phyloP scores from a whole-genome alignment of 225 moss, liverwort and hornwort genomes.

The Bryum argenteum region DNA sequence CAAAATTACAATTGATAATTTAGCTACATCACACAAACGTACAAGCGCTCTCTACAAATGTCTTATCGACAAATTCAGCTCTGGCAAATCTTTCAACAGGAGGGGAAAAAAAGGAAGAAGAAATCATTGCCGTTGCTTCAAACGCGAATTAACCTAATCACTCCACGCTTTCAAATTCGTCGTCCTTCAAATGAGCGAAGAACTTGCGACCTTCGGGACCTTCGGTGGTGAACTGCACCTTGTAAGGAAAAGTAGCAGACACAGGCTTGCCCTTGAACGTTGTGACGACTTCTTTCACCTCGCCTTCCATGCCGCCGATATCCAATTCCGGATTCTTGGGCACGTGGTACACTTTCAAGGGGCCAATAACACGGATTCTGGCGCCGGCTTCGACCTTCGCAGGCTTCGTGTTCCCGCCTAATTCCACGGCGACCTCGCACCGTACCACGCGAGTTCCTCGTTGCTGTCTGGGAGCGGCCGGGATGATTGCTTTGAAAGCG shows the following conservation, averaged over 20 bases:
- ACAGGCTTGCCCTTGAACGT: slow-evolving; percentile 76
- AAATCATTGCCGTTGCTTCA: slow-evolving; percentile 20
- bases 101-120: background rate
- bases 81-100: slow-evolving; percentile 27
- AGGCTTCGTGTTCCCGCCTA: slow-evolving; percentile 56
- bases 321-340: slow-evolving; percentile 76
- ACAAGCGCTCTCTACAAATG: slow-evolving; percentile 40
- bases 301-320: slow-evolving; percentile 77
- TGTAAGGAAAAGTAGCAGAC: slow-evolving; percentile 83
- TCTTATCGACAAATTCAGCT: slow-evolving; percentile 39
- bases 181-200: slow-evolving; percentile 81
- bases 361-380: slow-evolving; percentile 57
- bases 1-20: slow-evolving; percentile 46
- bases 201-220: slow-evolving; percentile 67
- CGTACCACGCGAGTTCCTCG: slow-evolving; percentile 46
- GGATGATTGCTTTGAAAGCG: background rate
- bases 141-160: background rate
- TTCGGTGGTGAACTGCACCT: slow-evolving; percentile 63
- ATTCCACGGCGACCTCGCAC: slow-evolving; percentile 78
- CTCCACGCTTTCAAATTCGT: slow-evolving; percentile 77
- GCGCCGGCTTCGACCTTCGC: slow-evolving; percentile 56
- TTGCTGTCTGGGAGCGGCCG: background rate
- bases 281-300: slow-evolving; percentile 72
- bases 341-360: slow-evolving; percentile 79
- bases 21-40: slow-evolving; percentile 41